phyloP scores from a whole-genome alignment of 371 early-diverging fungal species.

The Basidiobolus heterosporus region DNA sequence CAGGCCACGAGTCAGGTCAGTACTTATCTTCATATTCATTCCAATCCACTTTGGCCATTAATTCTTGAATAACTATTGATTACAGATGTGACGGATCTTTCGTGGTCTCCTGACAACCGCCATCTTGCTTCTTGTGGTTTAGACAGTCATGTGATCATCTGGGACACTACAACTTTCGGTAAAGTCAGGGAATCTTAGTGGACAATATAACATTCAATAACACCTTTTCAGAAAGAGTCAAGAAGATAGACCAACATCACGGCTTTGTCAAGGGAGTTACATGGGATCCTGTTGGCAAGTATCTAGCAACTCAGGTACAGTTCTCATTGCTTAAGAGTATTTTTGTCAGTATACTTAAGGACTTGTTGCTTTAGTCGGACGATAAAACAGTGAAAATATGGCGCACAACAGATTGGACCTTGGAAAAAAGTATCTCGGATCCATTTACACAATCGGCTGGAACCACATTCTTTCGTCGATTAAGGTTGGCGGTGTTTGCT shows the following conservation, averaged over 20 bases:
- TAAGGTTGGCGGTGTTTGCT: slow-evolving; percentile 29
- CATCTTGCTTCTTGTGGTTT: slow-evolving; percentile 84
- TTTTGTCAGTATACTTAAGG: neutral
- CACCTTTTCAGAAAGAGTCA: slow-evolving; percentile 28
- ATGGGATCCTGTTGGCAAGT: slow-evolving; percentile 91
- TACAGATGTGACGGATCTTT: slow-evolving; percentile 75
- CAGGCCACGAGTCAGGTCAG: slow-evolving; percentile 80
- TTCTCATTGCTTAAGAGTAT: neutral
- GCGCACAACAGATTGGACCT: slow-evolving; percentile 71
- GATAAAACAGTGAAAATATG: slow-evolving; percentile 81
- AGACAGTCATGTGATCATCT: slow-evolving; percentile 68
- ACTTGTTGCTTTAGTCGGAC: slow-evolving; percentile 41
- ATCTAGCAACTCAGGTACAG: slow-evolving; percentile 72
- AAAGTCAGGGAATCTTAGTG: slow-evolving; percentile 4
- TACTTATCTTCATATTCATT: neutral
- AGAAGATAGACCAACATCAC: slow-evolving; percentile 47
- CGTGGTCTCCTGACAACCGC: slow-evolving; percentile 80
- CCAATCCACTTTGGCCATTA: neutral
- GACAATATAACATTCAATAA: neutral
- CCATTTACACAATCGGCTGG: slow-evolving; percentile 60
- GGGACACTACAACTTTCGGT: slow-evolving; percentile 73
- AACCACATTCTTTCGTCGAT: slow-evolving; percentile 78
- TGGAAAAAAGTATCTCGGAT: slow-evolving; percentile 48
- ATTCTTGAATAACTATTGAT: neutral
- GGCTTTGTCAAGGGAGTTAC: slow-evolving; percentile 92